Base-by-base conservation (phyloP, 2,329 filamentous ascomycete species). In the Arthrobotrys entomopaga region DNA sequence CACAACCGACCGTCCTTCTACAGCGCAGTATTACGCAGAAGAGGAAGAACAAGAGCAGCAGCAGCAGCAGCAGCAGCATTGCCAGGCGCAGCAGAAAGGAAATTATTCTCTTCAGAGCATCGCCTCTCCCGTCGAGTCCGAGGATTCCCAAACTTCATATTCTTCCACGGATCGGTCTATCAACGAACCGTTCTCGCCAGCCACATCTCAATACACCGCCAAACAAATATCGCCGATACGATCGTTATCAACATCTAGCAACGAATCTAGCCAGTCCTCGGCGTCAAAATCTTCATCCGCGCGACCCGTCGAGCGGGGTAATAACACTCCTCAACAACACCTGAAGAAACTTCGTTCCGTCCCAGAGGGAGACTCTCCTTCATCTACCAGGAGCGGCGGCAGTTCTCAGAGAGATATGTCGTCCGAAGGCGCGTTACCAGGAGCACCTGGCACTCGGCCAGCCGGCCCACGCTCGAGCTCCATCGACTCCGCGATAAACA, bases 401-500 rank as follows among this genome's bases (percentile, higher is more conserved):
- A 75, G 57, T 16, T 61, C 65, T 56, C 59, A 76, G 22, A 70
- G 69, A 48, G 58, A 65, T 52, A 72, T 76, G 67, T 56, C 72
- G 66, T 73, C 78, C 26, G 63, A 76, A 72, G 76, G 76, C 65
- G 76, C 53, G 76, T 77, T 48, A 49, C 73, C 65, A 40, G 77
- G 40, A 64, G 77, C 46, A 65, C 76, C 65, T 52, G 52, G 46
- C 67, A 76, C 50, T 53, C 72, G 56, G 82, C 84, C 78, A 38
- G 26, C 57, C 48, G 70, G 70, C 8, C 87, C 89, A 65, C 88
- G 93, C 79, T 96, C 91, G 65, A 91, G 91, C 2, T 97, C 94
- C 10, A 94, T 97, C 79, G 94, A 98, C 81, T 97, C 93, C 10
- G 91, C 91, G n/a, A 90, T 96, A 53, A 85, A 87, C 77, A 85